phyloP scores from a whole-genome alignment of 768 basidiomycete species.

The Pulveroboletus sp. region DNA sequence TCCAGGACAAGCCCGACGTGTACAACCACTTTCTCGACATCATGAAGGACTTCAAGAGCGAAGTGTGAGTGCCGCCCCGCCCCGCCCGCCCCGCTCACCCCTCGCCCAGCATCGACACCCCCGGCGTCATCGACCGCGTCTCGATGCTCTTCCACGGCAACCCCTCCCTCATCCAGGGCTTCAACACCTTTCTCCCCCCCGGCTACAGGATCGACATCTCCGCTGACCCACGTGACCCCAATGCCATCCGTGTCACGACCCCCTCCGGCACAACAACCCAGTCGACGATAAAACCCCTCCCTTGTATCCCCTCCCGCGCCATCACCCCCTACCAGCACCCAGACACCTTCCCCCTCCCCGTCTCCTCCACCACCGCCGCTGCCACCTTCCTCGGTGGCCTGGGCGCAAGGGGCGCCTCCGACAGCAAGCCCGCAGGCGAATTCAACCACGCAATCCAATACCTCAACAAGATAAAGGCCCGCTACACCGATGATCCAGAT shows the following conservation, averaged over 20 bases:
- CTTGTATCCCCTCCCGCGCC: slow-evolving; percentile 43
- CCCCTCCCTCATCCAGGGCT: slow-evolving; percentile 88
- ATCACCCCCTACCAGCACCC: slow-evolving; percentile 49
- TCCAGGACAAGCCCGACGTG: slow-evolving; percentile 85
- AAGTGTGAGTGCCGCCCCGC: slow-evolving; percentile 57
- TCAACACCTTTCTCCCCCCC: slow-evolving; percentile 95
- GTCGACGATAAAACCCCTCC: slow-evolving; percentile 43
- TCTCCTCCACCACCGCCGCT: slow-evolving; percentile 52
- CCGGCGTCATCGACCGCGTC: slow-evolving; percentile 94
- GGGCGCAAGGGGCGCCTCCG: slow-evolving; percentile 46
- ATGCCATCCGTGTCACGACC: slow-evolving; percentile 79
- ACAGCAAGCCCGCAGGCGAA: slow-evolving; percentile 58
- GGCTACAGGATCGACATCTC: slow-evolving; percentile 93
- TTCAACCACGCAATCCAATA: slow-evolving; percentile 96
- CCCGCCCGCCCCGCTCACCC: slow-evolving; percentile 3
- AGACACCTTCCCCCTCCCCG: slow-evolving; percentile 47
- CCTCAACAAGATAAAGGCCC: slow-evolving; percentile 96
- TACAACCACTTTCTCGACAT: slow-evolving; percentile 95
- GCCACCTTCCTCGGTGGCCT: slow-evolving; percentile 66
- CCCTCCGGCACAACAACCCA: slow-evolving; percentile 72
- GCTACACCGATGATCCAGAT: slow-evolving; percentile 85
- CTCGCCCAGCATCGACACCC: slow-evolving; percentile 83
- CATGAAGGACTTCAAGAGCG: slow-evolving; percentile 99
- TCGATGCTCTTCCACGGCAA: slow-evolving; percentile 91
- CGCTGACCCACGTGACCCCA: slow-evolving; percentile 63